Base-by-base conservation (phyloP, 345 rosid species). In the Luvunga scandens region DNA sequence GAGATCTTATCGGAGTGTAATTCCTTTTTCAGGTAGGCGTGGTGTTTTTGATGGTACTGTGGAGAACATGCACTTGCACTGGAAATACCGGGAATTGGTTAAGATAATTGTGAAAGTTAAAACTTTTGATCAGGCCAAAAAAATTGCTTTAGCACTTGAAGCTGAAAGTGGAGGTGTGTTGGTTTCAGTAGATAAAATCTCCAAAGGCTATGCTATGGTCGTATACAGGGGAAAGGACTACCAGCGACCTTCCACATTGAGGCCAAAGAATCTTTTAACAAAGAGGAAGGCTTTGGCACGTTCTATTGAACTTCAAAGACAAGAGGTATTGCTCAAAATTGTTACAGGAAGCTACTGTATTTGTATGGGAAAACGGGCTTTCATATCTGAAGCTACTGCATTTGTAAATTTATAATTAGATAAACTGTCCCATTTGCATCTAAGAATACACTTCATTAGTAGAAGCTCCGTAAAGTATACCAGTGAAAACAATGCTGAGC, bases 61-160 rank as follows among this genome's bases (percentile, higher is more conserved):
- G 81, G 98, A 95, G 81, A 95, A 95, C 85, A 95, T 95, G 98
- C 99, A 95, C 86, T 88, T 95, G 88, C 99, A 93, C 76, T 95
- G 99, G 99, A 95, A 93, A 77, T 90, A 95, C 79, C 84, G 99
- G 33, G 99, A 93, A 77, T 85, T 95, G 84, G 84, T 95, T 76
- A 93, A 95, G 85, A 91, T 95, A 79, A 85, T 92, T 63, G 81
- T 92, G 84, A 92, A 93, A 84, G 90, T 89, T 73, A 90, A 84
- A 85, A 90, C 31, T 70, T 88, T 92, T 68, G 99, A 95, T 50
- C 88, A 87, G 79, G 99, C 90, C 22, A 89, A 84, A 86, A 95
- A 92, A 82, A 84, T 92, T 65, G 99, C 99, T 19, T 56, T 95
- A 71, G 93, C 96, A 12, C 99, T 93, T 77, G 98, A 93, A 88